Base-by-base conservation (phyloP, 805 yeast genomes). In the Blastobotrys chiropterorum region DNA sequence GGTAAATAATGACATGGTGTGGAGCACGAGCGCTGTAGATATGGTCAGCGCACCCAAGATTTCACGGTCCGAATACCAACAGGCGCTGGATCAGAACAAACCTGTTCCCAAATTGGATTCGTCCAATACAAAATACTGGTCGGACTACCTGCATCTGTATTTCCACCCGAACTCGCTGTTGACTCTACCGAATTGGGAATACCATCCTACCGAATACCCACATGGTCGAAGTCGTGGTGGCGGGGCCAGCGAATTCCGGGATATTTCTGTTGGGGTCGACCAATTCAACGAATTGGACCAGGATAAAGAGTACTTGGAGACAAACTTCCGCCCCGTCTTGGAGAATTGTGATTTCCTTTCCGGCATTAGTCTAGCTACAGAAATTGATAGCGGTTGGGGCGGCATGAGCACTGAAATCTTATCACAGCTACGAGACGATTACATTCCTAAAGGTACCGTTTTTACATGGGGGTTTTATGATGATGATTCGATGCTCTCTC, bases 311-410 rank as follows among this genome's bases (percentile, higher is more conserved):
- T 86, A 85, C 20, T 76, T 83, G 44, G 94, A 86, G 47, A 74
- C 73, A 1, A 68, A 70, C 3, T 78, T 90, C 51, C 73, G 97
- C 51, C 67, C 70, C 1, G 68, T 77, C 41, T 62, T 94, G 13
- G 99, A 92, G 62, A 77, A 79, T 54, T 82, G 94, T 63, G 97
- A 94, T 64, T 66, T 72, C 22, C 62, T 90, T 16, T 79, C 77
- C 50, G 97, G 97, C 0, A 53, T 94, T 7, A 86, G 85, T 58
- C 47, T 87, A 0, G 61, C 83, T 1, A 77, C 85, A 0, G 96
- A 90, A 49, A 58, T 83, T 2, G 95, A 87, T 62, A 74, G 80
- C 19, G 86, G 85, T 0, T 92, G 98, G 98, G 85, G 89, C 47
- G 96, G 96, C 0, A 81, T 86, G 59, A 67, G 86, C 3, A 64